phyloP scores from a whole-genome alignment of 2,329 filamentous ascomycete genomes.

The Stachybotrys echinatus region DNA sequence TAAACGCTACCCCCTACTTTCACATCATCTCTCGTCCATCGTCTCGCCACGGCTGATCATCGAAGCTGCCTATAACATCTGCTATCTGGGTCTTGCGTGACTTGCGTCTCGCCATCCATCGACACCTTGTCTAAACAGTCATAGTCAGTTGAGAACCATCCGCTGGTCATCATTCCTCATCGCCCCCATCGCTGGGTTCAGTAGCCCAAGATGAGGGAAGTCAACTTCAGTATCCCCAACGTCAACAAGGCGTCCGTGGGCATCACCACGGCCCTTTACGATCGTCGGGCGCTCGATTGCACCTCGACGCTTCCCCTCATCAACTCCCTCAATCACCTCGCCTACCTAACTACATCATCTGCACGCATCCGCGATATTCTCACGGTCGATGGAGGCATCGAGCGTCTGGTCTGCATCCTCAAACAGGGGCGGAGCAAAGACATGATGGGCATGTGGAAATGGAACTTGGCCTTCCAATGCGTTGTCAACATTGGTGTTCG shows the following conservation, averaged over 20 bases:
- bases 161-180: constrained; percentile 2
- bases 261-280: constrained; percentile 97
- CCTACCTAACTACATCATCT: constrained; percentile 96
- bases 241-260: constrained; percentile 99
- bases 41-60: not conserved
- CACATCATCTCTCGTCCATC: not conserved
- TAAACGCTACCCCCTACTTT: not conserved
- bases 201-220: constrained; percentile 81
- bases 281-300: constrained; percentile 94
- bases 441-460: constrained; percentile 99
- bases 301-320: constrained; percentile 96
- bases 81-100: not conserved
- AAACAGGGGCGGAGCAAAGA: constrained; percentile 96
- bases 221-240: constrained; percentile 98
- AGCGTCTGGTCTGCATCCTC: constrained; percentile 92
- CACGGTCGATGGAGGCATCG: constrained; percentile 97
- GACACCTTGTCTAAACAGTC: not conserved
- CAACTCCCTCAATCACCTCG: constrained; percentile 97
- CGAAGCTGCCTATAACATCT: not conserved
- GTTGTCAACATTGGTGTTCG: constrained; percentile 98
- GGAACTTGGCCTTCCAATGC: constrained; percentile 98
- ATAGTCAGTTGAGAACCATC: not conserved
- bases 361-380: constrained; percentile 96
- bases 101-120: not conserved
- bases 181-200: constrained; percentile 4